phyloP scores from a whole-genome alignment of 805 yeast genomes.

The Danielia oregonensis region DNA sequence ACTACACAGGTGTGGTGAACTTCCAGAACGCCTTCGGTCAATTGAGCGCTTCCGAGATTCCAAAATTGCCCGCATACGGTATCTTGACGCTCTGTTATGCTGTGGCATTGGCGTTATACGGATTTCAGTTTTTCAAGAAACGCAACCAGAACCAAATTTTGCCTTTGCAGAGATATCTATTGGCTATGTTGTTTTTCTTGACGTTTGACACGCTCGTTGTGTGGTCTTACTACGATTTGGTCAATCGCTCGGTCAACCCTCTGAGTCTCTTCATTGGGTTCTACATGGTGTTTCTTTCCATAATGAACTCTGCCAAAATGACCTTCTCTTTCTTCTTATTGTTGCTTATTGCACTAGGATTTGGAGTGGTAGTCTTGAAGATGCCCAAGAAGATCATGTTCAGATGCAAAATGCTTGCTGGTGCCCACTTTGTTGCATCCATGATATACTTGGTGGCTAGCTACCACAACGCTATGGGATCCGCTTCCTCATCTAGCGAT shows the following conservation, averaged over 20 bases:
- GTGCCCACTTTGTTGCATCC: constrained; percentile 32
- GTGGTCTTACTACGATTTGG: constrained; percentile 88
- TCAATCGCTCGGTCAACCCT: constrained; percentile 55
- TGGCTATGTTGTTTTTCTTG: constrained; percentile 79
- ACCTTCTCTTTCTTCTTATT: constrained; percentile 86
- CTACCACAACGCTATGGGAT: constrained; percentile 26
- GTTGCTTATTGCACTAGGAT: constrained; percentile 83
- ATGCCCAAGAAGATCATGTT: constrained; percentile 73
- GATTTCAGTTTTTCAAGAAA: constrained; percentile 80
- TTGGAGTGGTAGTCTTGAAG: constrained; percentile 89
- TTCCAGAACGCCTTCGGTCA: constrained; percentile 93
- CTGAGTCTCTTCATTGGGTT: constrained; percentile 45
- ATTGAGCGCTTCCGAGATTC: constrained; percentile 84
- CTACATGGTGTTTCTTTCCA: constrained; percentile 73
- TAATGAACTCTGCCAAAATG: constrained; percentile 75
- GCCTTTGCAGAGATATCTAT: constrained; percentile 85
- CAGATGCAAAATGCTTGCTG: constrained; percentile 44
- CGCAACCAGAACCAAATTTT: constrained; percentile 71
- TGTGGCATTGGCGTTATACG: constrained; percentile 75
- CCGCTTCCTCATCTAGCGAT: constrained; percentile 33
- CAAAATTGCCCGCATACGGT: constrained; percentile 87
- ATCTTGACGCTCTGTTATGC: constrained; percentile 79
- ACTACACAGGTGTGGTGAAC: constrained; percentile 64
- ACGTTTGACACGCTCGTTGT: constrained; percentile 80
- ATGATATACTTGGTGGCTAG: constrained; percentile 32